phyloP scores from a whole-genome alignment of 2,329 filamentous ascomycete genomes.

The Cladosporium sp. region DNA sequence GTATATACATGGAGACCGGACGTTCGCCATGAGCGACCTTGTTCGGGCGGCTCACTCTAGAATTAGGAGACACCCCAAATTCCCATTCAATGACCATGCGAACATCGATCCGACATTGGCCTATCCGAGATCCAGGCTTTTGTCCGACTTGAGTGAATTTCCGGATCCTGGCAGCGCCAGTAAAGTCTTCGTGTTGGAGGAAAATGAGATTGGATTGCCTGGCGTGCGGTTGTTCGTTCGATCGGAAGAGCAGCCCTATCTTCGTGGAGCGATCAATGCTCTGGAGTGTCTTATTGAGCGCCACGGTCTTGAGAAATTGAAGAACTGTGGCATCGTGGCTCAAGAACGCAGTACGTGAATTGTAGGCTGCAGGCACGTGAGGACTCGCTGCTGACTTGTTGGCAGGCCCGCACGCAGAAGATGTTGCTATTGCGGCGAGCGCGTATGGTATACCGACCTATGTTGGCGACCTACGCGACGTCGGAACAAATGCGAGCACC shows the following conservation, averaged over 20 bases:
- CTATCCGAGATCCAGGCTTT: background rate
- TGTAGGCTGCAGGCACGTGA: background rate
- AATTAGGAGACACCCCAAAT: background rate
- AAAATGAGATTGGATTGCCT: background rate
- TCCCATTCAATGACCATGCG: background rate
- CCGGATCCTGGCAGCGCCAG: background rate
- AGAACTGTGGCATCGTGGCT: background rate
- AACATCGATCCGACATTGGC: background rate
- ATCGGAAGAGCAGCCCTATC: constrained; percentile 9
- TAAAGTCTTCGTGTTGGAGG: background rate
- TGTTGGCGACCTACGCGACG: background rate
- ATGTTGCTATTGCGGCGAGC: constrained; percentile 34
- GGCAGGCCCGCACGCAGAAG: constrained; percentile 24
- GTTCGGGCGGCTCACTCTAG: constrained; percentile 6
- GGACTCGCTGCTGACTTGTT: background rate
- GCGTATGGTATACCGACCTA: constrained; percentile 2
- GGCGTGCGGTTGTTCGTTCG: constrained; percentile 9
- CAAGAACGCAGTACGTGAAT: constrained; percentile 1
- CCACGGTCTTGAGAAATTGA: constrained; percentile 7
- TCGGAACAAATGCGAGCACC: background rate
- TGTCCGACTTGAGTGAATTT: background rate
- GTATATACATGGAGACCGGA: background rate
- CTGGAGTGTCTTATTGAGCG: constrained; percentile 1
- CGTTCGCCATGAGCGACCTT: background rate
- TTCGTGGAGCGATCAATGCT: constrained; percentile 12